Evolutionary conservation across 768 basidiomycete genomes (phyloP), one percentile per base, ranked within the genome.

Genomic region (Lentinula edodes): DNA sequence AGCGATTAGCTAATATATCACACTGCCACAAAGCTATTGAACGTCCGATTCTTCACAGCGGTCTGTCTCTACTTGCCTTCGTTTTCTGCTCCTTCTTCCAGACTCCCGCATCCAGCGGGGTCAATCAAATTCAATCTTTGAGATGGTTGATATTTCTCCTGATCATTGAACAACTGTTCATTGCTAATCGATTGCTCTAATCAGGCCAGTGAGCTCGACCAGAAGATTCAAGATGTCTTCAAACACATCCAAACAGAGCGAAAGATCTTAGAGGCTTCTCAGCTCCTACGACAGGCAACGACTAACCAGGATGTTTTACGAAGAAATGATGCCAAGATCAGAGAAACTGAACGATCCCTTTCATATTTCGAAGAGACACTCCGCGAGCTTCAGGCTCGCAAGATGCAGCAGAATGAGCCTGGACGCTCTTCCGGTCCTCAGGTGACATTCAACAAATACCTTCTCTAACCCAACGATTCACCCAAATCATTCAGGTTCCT

Each of bases 171-270:
- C 12, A 20, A 38, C 20, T 50, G 20, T 20, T 45, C 35, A 61
- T 64, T 52, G 35, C 63, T 63, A 18, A 63, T 59, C 61, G 38
- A 46, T 48, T 56, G 39, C 52, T 53, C 61, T 56, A 58, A 72
- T 72, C 68, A 82, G 81, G 75, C 74, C 72, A 73, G 79, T 67
- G 89, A 91, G 76, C 80, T 93, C 76, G 92, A 94, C 85, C 87
- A 88, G 84, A 95, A 95, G 85, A 93, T 95, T 72, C 87, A 88
- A 73, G 91, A 93, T 74, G 87, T 95, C 69, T 85, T 88, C 78
- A 89, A 85, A 75, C 90, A 90, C 73, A 95, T 96, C 73, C 85
- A 89, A 77, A 94, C 90, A 39, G 93, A 96, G 78, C 90, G 89
- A 75, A 95, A 93, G 83, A 88, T 95, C 72, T 81, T 96, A 66